A percentile compares a stretch with the other conserved stretches of the same genome.
phyloP scores from a whole-genome alignment of 2,329 filamentous ascomycete species.

The Scytalidium lignicola region DNA sequence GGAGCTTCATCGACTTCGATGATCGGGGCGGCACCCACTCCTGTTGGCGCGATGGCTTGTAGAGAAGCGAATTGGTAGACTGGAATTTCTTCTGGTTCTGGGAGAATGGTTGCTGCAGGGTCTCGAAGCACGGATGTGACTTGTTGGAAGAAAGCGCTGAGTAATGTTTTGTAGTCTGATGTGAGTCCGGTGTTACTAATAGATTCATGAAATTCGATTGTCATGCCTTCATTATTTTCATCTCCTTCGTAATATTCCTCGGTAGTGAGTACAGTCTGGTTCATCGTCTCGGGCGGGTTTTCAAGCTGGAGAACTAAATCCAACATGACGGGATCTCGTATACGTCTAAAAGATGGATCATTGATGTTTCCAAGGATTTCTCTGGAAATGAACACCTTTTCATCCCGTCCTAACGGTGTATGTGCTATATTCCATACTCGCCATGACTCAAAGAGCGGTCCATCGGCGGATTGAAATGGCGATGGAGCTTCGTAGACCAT shows the following conservation, averaged over 20 bases:
- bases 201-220: constrained; percentile 13
- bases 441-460: constrained; percentile 46
- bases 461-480: constrained; percentile 25
- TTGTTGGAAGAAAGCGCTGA: constrained; percentile 43
- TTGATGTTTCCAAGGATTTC: constrained; percentile 70
- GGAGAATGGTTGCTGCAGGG: constrained; percentile 32
- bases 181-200: constrained; percentile 16
- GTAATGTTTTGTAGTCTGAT: constrained; percentile 28
- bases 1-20: constrained; percentile 48
- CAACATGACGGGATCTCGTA: constrained; percentile 67
- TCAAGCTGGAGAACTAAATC: constrained; percentile 61
- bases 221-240: constrained; percentile 9
- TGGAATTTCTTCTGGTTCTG: constrained; percentile 26
- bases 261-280: constrained; percentile 10
- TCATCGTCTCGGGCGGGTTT: constrained; percentile 14
- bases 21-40: constrained; percentile 61
- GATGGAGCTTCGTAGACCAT: constrained; percentile 58
- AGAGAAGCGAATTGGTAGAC: constrained; percentile 29
- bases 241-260: constrained; percentile 12
- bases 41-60: constrained; percentile 43
- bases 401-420: constrained; percentile 77
- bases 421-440: constrained; percentile 77
- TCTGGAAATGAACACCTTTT: constrained; percentile 75
- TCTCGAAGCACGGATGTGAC: constrained; percentile 46
- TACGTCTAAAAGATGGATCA: constrained; percentile 78